These are phyloP conservation scores for Hyphopichia burtonii DNA, from an alignment of 1,139 yeast species.

Conservation along the genomic window DNA sequence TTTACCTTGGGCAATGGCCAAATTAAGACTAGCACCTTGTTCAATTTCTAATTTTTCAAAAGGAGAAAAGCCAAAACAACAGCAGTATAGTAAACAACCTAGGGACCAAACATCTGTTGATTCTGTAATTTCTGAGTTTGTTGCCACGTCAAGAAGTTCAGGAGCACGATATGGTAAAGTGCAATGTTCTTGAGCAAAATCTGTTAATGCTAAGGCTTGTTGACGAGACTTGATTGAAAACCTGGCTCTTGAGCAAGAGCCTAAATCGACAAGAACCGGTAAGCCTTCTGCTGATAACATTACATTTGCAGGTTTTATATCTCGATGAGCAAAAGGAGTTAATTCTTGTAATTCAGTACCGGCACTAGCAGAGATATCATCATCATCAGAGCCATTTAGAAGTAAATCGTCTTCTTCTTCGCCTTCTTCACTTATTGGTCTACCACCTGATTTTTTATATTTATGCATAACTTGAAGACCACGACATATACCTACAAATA, in stretches of 20 bases:
- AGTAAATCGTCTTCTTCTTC: conserved; percentile 35
- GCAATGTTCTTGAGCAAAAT: conserved; percentile 81
- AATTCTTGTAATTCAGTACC: conserved; percentile 57
- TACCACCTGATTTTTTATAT: conserved; percentile 37
- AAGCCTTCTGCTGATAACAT: conserved; percentile 73
- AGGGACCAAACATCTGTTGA: conserved; percentile 87
- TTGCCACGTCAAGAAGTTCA: conserved; percentile 74
- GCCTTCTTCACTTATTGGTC: conserved; percentile 10
- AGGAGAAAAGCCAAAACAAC: conserved; percentile 80
- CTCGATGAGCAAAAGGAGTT: conserved; percentile 80
- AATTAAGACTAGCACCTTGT: conserved; percentile 76
- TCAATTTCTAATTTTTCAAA: conserved; percentile 81
- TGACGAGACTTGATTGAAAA: conserved; percentile 55
- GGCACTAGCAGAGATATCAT: conserved; percentile 16
- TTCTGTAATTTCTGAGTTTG: conserved; percentile 63
- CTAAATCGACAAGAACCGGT: conserved; percentile 83
- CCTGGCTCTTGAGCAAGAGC: conserved; percentile 72
- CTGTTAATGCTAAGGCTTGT: conserved; percentile 75
- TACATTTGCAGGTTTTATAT: conserved; percentile 84
- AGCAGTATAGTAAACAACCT: conserved; percentile 78
- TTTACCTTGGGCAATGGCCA: conserved; percentile 74
- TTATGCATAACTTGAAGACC: conserved; percentile 79
- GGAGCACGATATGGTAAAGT: conserved; percentile 90
- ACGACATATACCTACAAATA: conserved; percentile 68
- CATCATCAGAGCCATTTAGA: conserved; percentile 24